Conservation (phyloP, 2,329 filamentous ascomycete genomes). For the Leptographium flavum region DNA sequence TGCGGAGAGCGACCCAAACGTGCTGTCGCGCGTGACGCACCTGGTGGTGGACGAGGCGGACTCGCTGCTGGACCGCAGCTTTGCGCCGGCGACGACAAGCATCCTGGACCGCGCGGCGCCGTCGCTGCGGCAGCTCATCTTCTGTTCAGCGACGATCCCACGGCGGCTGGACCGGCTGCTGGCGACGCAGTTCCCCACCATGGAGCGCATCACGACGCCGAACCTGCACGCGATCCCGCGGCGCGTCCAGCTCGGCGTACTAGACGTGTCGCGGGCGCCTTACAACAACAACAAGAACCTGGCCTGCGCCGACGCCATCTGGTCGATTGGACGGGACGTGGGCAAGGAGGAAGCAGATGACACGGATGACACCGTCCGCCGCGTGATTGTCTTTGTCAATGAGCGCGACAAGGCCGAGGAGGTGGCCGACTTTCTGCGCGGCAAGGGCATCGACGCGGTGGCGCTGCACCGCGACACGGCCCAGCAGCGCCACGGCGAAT, state of each 20-base stretch:
- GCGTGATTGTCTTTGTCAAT: slow-evolving; percentile 35
- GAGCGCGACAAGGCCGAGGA: slow-evolving; percentile 42
- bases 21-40: slow-evolving; percentile 81
- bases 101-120: slow-evolving; percentile 73
- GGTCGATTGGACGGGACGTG: slow-evolving; percentile 73
- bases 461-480: slow-evolving; percentile 75
- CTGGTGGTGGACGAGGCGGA: slow-evolving; percentile 92
- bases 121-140: slow-evolving; percentile 70
- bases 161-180: slow-evolving; percentile 76
- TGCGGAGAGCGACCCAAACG: slow-evolving; percentile 76
- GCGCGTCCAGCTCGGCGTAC: slow-evolving; percentile 81
- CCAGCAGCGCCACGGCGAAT: slow-evolving; percentile 62
- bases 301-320: slow-evolving; percentile 89
- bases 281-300: slow-evolving; percentile 88
- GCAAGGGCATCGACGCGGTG: slow-evolving; percentile 79
- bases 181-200: slow-evolving; percentile 66
- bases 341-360: slow-evolving; percentile 30
- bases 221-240: slow-evolving; percentile 93
- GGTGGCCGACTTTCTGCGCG: slow-evolving; percentile 61
- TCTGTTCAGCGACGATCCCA: slow-evolving; percentile 95
- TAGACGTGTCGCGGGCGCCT: slow-evolving; percentile 83
- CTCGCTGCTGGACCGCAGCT: slow-evolving; percentile 86
- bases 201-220: slow-evolving; percentile 77
- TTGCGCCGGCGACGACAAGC: slow-evolving; percentile 65
- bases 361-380: slow-evolving; percentile 54